Base-by-base conservation (phyloP, 2,329 filamentous ascomycete species). In the Aureobasidium lini region DNA sequence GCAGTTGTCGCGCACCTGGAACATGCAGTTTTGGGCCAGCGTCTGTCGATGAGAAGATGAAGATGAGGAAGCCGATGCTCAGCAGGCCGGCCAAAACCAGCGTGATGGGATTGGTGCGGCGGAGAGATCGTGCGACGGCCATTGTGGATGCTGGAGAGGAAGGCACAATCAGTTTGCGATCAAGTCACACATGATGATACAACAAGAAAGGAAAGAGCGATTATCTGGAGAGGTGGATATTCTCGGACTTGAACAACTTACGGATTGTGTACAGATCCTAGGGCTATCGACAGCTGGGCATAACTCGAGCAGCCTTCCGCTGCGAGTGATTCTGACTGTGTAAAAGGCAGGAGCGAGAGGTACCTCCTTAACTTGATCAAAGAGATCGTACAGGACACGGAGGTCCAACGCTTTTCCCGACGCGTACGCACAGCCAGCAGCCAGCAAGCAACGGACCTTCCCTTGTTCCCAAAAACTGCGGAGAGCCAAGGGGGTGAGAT, bases 61-160 rank as follows among this genome's bases (percentile, higher is more conserved):
- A 76, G 67, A 71, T 72, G 61, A 75, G 66, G 71, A 79, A 79
- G 67, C 77, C 77, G 70, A 94, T 81, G 72, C 85, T 85, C 61
- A 94, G 81, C 60, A 89, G 75, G 65, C 77, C 80, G 67, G 89
- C 89, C 65, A 95, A 79, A 66, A 87, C 72, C 64, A 93, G 77
- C 58, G 88, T 93, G 69, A 88, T 80, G 64, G 89, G 87, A 75
- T 85, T 94, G 71, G 87, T 84, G 77, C 88, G 88, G 77, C 89
- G 89, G 71, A 93, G 82, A 63, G 80, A 79, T 76, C 89, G 88
- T 70, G 80, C 71, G 66, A 80, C 75, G 67, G 80, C 81, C 82
- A 85, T 83, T 60, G 32, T 47, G 53, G 13, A 23, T 23, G 42
- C 53, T 57, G 42, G 11, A 39, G 34, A 23, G 23, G 23, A 23